phyloP scores from a whole-genome alignment of 2,329 filamentous ascomycete genomes.

The Penicillium sp. region DNA sequence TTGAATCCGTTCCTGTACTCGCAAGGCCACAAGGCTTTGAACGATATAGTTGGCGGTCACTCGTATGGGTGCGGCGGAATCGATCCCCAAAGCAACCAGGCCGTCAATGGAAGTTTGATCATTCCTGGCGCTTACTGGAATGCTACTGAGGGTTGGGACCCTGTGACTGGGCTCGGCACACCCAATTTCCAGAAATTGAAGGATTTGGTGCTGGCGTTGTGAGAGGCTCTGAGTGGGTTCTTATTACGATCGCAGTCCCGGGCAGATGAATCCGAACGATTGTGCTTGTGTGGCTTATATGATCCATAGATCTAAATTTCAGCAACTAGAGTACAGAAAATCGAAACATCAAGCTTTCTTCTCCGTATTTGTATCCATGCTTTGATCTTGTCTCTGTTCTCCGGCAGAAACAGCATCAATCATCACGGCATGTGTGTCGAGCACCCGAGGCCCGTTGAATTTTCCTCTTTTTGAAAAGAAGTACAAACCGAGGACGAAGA shows the following conservation, averaged over 20 bases:
- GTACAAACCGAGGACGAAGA: conserved; percentile 1
- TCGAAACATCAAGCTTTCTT: not conserved
- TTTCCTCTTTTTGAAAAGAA: conserved; percentile 4
- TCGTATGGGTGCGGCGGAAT: conserved; percentile 37
- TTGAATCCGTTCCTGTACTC: conserved; percentile 60
- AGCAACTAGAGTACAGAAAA: too few relatives aligned
- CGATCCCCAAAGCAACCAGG: conserved; percentile 29
- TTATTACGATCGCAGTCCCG: too few relatives aligned
- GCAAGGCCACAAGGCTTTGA: conserved; percentile 50
- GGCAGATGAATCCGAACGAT: too few relatives aligned
- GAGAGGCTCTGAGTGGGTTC: not conserved
- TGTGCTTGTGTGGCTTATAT: not conserved
- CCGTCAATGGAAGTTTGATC: conserved; percentile 21
- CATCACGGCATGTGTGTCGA: not conserved
- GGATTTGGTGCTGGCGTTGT: conserved; percentile 22
- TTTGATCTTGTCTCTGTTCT: not conserved
- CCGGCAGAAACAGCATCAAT: not conserved
- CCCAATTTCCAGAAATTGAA: conserved; percentile 28
- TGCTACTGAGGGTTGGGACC: conserved; percentile 43
- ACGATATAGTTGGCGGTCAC: conserved; percentile 44
- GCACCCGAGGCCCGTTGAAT: not conserved
- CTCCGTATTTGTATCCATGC: not conserved
- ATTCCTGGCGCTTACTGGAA: conserved; percentile 32
- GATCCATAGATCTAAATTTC: not conserved
- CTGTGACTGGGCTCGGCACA: conserved; percentile 41